Evolutionary conservation across 1,284 basidiomycete genomes (phyloP), one percentile per base, ranked within the genome.

Genomic region (Ganoderma meredithae): DNA sequence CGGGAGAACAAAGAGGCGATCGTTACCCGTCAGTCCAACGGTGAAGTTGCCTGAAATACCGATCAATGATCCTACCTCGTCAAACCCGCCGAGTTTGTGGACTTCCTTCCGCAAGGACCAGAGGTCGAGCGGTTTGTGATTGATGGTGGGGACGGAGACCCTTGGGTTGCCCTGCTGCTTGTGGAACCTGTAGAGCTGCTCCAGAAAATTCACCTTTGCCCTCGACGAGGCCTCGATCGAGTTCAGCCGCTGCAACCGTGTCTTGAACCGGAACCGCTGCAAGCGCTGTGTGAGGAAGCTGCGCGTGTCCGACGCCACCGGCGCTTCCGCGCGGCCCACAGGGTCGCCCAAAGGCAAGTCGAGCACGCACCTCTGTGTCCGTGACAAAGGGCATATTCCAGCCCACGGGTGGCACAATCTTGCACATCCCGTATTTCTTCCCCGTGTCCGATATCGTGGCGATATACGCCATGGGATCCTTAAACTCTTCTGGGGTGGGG

Each of bases 331-430:
- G 25, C 4, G 44, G 55, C 36, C 7, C 13, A 52, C 52, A 81
- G 70, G 69, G 72, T 75, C 62, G 69, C 13, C 13, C 58, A 17
- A 6, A 40, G 10, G 17, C 1, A 22, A 39, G 36, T 39, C 63
- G 36, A 74, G 79, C 60, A 81, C 83, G 67, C 67, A 95, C 95
- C 87, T 96, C 93, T 40, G 96, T 95, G 79, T 99, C 93, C 56
- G 97, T 93, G n/a, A 95, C 92, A 80, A 98, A 99, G 17, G 97
- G 95, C 89, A 98, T 97, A 74, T 92, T 89, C 98, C 98, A 99
- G 44, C 90, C 95, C 69, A 88, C 84, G 1, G 98, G 98, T 67
- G 98, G 98, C 25, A 99, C 88, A 69, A 99, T 91, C 84, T 99
- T 99, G 83, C 95, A 96, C 75, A 99, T 97, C 40, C 98, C 98